phyloP scores from a whole-genome alignment of 1,284 basidiomycete genomes.

The Tranzscheliella williamsii region DNA sequence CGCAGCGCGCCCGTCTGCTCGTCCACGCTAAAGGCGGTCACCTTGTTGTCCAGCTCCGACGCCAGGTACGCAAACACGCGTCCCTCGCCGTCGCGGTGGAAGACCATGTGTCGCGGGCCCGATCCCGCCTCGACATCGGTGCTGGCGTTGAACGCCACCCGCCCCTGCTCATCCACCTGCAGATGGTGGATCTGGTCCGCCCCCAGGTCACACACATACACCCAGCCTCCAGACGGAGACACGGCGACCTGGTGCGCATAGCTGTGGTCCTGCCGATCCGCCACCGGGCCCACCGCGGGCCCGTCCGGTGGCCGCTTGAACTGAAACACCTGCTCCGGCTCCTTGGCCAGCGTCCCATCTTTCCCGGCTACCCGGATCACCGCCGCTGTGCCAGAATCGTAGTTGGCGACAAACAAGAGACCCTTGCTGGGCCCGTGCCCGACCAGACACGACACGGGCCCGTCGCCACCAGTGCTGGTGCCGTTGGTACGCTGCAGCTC shows the following conservation, averaged over 20 bases:
- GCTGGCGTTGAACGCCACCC: constrained; percentile 7
- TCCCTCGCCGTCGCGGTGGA: constrained; percentile 8
- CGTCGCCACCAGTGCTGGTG: constrained; percentile 12
- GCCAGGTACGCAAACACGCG: constrained; percentile 35
- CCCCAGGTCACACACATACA: constrained; percentile 49
- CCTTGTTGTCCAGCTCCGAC: constrained; percentile 37
- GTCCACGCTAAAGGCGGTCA: constrained; percentile 26
- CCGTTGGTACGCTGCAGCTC: constrained; percentile 4
- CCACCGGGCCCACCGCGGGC: constrained; percentile 36
- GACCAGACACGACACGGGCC: constrained; percentile 17
- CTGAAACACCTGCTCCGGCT: constrained; percentile 18
- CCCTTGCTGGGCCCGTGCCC: constrained; percentile 10
- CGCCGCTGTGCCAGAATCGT: constrained; percentile 19
- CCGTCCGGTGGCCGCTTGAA: constrained; percentile 10
- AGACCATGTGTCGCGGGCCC: constrained; percentile 35
- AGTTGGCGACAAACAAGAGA: constrained; percentile 39
- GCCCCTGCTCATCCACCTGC: neutral
- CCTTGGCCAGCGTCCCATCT: constrained; percentile 7
- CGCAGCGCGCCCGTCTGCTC: constrained; percentile 10
- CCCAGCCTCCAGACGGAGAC: constrained; percentile 27
- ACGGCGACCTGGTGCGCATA: constrained; percentile 49
- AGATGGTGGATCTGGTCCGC: constrained; percentile 47
- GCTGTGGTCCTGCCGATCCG: constrained; percentile 37
- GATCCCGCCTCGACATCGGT: constrained; percentile 23
- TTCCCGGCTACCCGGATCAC: constrained; percentile 15